Conservation (phyloP, 2,329 filamentous ascomycete species). For the Penicillium sp. region DNA sequence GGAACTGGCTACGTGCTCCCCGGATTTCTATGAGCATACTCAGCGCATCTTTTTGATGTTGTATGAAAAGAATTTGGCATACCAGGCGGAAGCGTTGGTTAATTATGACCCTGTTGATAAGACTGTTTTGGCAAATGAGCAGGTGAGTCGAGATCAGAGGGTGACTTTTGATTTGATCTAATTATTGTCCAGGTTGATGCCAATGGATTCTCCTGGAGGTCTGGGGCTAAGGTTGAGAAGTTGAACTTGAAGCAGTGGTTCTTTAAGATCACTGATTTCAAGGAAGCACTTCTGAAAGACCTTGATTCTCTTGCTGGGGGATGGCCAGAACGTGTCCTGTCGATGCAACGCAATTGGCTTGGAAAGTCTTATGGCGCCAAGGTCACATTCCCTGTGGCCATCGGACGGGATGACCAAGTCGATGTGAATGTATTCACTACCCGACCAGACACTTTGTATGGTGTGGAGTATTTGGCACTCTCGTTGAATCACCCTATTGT, state of each 20-base stretch:
- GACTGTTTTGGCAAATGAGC: slow-evolving; percentile 88
- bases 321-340: slow-evolving; percentile 79
- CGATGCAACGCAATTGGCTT: slow-evolving; percentile 86
- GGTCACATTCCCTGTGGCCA: slow-evolving; percentile 65
- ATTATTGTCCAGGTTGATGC: slow-evolving; percentile 61
- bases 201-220: slow-evolving; percentile 81
- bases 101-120: slow-evolving; percentile 90
- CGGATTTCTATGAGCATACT: slow-evolving; percentile 84
- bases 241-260: slow-evolving; percentile 84
- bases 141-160: slow-evolving; percentile 42
- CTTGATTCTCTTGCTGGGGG: slow-evolving; percentile 63
- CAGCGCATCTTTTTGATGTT: slow-evolving; percentile 81
- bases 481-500: slow-evolving; percentile 72
- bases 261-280: slow-evolving; percentile 76
- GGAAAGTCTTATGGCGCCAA: slow-evolving; percentile 72
- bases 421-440: slow-evolving; percentile 77
- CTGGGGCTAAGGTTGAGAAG: slow-evolving; percentile 79
- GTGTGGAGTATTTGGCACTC: slow-evolving; percentile 79
- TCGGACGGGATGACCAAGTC: slow-evolving; percentile 30
- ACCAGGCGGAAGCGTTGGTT: slow-evolving; percentile 77
- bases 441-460: slow-evolving; percentile 80
- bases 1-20: slow-evolving; percentile 82
- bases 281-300: slow-evolving; percentile 68
- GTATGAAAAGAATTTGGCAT: slow-evolving; percentile 70
- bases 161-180: not conserved